Base-by-base conservation (phyloP, 768 basidiomycete species). In the Rhodocollybia butyracea region DNA sequence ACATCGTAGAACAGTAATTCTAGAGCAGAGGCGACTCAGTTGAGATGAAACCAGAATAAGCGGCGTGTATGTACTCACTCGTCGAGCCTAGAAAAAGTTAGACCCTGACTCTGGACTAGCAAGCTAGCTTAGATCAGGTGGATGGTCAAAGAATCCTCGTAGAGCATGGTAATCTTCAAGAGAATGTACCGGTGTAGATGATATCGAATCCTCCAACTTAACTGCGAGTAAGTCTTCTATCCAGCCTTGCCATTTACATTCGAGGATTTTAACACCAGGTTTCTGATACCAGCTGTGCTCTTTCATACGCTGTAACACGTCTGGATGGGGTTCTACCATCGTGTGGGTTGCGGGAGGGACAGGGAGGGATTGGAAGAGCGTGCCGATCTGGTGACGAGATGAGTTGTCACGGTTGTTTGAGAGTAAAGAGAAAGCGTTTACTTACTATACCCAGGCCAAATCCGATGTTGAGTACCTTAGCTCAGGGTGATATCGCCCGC, bases 51-150 rank as follows among this genome's bases (percentile, higher is more conserved):
- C 10, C 45, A 52, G 30, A 47, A 42, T 21, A 5, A 32, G 17
- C 38, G 58, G 34, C n/a, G 53, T 31, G 43, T 34, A 46, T 38
- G 32, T 22, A 73, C 87, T 67, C 65, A 89, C 92, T 94, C 7
- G 94, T 98, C 29, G 95, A 96, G 15, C 92, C 97, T 8, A 99
- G 80, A 98, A 99, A 72, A 98, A 99, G 57, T 93, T 88, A 66
- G 95, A 91, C 15, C 84, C 77, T n/a, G 89, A 87, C 13, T 84
- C 76, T n/a, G 84, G 80, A 13, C 85, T 84, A 21, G 78, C 77
- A 15, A 98, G 75, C n/a, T n/a, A n/a, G n/a, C n/a, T n/a, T 4
- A 99, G 76, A 61, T 89, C 78, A 2, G 91, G 92, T 2, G 97
- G 69, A 42, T 80, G 74, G 53, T 85, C 83, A 68, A 99, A 98